Evolutionary conservation across 768 basidiomycete species (phyloP).

Genomic region (Phylloporus rhodoxanthus): DNA sequence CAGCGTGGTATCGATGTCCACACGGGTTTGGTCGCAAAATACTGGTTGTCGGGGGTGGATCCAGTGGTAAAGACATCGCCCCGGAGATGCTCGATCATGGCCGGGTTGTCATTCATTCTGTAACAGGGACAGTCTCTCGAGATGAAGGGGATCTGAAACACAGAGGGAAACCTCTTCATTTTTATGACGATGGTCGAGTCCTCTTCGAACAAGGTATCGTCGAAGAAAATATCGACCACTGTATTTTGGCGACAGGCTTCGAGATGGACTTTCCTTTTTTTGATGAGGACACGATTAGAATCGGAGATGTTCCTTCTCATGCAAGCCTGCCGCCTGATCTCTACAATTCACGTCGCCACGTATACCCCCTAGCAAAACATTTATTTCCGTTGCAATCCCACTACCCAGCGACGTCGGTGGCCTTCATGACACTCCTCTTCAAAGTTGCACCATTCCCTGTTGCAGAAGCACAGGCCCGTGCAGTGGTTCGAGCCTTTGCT

Average conservation of each 20-base stretch:
- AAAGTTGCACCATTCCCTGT: constrained; percentile 70
- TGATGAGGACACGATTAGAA: constrained; percentile 29
- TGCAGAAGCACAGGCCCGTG: constrained; percentile 71
- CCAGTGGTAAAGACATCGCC: constrained; percentile 66
- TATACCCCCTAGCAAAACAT: constrained; percentile 69
- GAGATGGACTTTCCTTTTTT: constrained; percentile 62
- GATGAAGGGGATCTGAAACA: constrained; percentile 34
- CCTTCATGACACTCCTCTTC: constrained; percentile 58
- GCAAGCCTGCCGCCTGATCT: constrained; percentile 47
- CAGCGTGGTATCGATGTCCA: constrained; percentile 62
- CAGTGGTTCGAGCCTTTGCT: constrained; percentile 50
- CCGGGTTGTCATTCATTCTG: constrained; percentile 51
- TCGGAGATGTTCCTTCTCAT: constrained; percentile 37
- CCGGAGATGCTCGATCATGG: constrained; percentile 47
- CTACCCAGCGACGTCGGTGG: constrained; percentile 47
- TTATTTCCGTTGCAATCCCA: constrained; percentile 54
- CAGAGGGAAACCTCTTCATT: constrained; percentile 40
- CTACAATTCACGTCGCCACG: constrained; percentile 57
- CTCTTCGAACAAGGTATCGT: constrained; percentile 53
- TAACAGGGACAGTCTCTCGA: constrained; percentile 31
- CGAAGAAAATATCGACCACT: constrained; percentile 52
- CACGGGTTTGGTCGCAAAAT: constrained; percentile 33
- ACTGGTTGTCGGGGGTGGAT: constrained; percentile 48
- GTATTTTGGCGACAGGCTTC: constrained; percentile 76
- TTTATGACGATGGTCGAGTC: constrained; percentile 41